Conservation (phyloP, 140 eudicot species). For the Erigeron philadelphicus region DNA sequence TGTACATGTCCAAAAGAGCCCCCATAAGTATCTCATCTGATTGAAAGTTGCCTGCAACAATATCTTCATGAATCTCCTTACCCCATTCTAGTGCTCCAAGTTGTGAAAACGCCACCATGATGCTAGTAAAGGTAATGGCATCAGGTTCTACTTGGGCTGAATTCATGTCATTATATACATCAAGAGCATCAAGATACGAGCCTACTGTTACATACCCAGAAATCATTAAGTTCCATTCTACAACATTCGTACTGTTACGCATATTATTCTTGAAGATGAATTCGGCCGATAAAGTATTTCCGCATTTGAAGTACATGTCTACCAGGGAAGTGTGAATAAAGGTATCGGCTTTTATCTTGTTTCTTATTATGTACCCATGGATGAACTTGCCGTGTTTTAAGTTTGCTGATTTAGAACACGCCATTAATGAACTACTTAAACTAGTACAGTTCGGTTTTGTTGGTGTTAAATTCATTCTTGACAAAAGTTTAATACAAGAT, state of each 20-base stretch:
- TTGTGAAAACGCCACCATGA: conserved; percentile 50
- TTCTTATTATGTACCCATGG: conserved; percentile 48
- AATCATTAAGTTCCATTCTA: conserved; percentile 60
- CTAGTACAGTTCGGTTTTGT: conserved; percentile 37
- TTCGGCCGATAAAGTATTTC: conserved; percentile 35
- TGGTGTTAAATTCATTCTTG: conserved; percentile 30
- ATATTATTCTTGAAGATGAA: conserved; percentile 27
- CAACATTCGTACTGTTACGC: conserved; percentile 34
- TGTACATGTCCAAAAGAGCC: conserved; percentile 63
- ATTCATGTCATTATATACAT: conserved; percentile 33
- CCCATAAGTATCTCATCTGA: conserved; percentile 46
- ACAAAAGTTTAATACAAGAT: conserved; percentile 44
- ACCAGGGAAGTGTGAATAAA: conserved; percentile 39
- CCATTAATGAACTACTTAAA: conserved; percentile 42
- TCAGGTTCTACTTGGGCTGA: conserved; percentile 33
- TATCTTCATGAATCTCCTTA: conserved; percentile 36
- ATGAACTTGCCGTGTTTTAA: conserved; percentile 40
- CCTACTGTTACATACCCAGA: conserved; percentile 56
- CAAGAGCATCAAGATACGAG: conserved; percentile 44
- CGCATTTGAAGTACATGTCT: conserved; percentile 55
- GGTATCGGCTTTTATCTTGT: conserved; percentile 31
- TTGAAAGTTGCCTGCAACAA: conserved; percentile 25
- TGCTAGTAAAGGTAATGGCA: conserved; percentile 40
- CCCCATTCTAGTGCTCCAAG: conserved; percentile 49
- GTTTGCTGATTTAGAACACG: conserved; percentile 49